Evolutionary conservation across 2,329 filamentous ascomycete genomes (phyloP).

Genomic region (Saccharata proteae): DNA sequence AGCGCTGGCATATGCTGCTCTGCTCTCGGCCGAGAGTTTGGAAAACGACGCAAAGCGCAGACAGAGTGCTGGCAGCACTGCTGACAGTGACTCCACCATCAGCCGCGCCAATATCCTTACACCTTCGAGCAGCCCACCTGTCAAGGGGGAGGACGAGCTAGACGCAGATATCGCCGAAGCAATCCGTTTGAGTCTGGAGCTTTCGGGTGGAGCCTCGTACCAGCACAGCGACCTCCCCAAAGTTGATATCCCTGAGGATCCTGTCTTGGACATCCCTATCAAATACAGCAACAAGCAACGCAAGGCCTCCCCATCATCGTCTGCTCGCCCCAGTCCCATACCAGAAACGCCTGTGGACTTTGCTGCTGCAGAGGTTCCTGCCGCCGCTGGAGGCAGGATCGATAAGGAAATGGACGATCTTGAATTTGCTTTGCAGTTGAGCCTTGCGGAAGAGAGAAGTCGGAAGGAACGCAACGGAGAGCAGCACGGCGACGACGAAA

Average conservation of each 20-base stretch:
- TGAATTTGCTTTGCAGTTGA: conserved; percentile 50
- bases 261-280: conserved; percentile 32
- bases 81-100: conserved; percentile 28
- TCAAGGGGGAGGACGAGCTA: conserved; percentile 34
- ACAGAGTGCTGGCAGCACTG: conserved; percentile 25
- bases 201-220: conserved; percentile 8
- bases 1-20: conserved; percentile 48
- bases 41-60: conserved; percentile 37
- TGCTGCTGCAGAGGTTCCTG: conserved; percentile 14
- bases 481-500: not conserved
- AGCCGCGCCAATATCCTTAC: conserved; percentile 21
- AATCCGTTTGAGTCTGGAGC: conserved; percentile 40
- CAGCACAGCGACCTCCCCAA: not conserved
- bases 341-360: conserved; percentile 16
- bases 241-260: conserved; percentile 2
- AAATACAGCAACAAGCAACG: conserved; percentile 30
- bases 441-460: conserved; percentile 47
- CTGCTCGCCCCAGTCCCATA: conserved; percentile 9
- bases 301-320: conserved; percentile 9
- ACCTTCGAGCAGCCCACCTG: conserved; percentile 17
- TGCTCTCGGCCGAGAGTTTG: conserved; percentile 49
- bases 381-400: conserved; percentile 27
- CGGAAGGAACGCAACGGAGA: conserved; percentile 17
- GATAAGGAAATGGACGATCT: conserved; percentile 42
- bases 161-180: conserved; percentile 51